phyloP scores from a whole-genome alignment of 805 yeast genomes.

The Ogataea allantospora region DNA sequence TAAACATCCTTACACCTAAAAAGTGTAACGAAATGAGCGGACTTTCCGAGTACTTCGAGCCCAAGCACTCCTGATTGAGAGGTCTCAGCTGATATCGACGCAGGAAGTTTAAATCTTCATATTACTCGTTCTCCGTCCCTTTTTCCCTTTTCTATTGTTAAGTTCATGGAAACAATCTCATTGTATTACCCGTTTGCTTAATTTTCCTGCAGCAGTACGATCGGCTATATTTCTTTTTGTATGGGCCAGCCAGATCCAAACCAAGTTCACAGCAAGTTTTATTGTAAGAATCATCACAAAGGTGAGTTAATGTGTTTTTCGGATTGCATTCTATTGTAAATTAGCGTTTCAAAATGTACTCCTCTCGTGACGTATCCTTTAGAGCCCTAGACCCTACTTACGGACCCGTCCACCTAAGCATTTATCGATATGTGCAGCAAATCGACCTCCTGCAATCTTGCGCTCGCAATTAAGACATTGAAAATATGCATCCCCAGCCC shows the following conservation, averaged over 20 bases:
- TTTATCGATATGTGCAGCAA: slow-evolving; percentile 90
- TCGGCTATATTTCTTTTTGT: slow-evolving; percentile 1
- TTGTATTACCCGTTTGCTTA: slow-evolving; percentile 1
- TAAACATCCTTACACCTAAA: slow-evolving; percentile 8
- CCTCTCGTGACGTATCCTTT: neutral
- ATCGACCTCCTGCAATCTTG: slow-evolving; percentile 85
- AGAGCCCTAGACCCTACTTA: slow-evolving; percentile 26
- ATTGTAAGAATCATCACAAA: slow-evolving; percentile 5
- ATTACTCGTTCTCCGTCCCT: neutral
- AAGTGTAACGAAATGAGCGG: neutral
- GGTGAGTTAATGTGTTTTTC: too few relatives aligned
- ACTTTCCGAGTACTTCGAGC: too few relatives aligned
- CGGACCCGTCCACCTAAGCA: slow-evolving; percentile 75
- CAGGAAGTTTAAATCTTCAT: neutral
- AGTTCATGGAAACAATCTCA: neutral
- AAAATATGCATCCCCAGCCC: slow-evolving; percentile 49
- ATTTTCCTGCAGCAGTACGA: slow-evolving; percentile 2
- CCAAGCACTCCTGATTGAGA: too few relatives aligned
- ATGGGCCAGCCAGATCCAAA: slow-evolving; percentile 6
- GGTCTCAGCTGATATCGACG: neutral
- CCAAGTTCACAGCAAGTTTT: neutral
- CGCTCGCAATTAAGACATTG: slow-evolving; percentile 80
- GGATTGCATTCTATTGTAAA: neutral
- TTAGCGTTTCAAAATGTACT: neutral
- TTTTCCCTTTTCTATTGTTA: slow-evolving; percentile 5